Conservation (phyloP, 371 early-diverging fungal species). For the Mucor irregularis region DNA sequence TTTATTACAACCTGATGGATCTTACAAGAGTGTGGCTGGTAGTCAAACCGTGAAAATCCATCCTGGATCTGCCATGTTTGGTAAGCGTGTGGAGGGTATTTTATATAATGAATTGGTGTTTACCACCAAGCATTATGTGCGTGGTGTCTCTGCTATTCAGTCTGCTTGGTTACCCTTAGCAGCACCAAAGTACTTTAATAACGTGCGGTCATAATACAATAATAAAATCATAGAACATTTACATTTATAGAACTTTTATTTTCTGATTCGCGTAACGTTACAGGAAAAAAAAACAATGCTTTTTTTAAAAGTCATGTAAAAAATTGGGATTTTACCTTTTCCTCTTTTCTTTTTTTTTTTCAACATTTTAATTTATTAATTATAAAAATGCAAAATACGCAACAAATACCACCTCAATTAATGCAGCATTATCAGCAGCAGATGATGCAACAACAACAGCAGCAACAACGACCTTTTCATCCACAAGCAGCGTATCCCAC, state of each 20-base stretch:
- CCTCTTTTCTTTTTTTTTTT: conserved; percentile 1
- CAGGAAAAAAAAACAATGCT: too few relatives aligned
- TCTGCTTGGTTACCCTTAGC: conserved; percentile 82
- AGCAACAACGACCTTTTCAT: conserved; percentile 12
- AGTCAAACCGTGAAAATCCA: conserved; percentile 81
- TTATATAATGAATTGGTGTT: conserved; percentile 94
- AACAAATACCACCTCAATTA: conserved; percentile 5
- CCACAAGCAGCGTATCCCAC: conserved; percentile 24
- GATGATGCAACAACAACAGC: conserved; percentile 1
- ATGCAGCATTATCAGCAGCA: too few relatives aligned
- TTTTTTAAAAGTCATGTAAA: too few relatives aligned
- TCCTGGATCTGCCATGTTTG: conserved; percentile 85
- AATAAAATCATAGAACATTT: background rate
- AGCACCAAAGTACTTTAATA: conserved; percentile 79
- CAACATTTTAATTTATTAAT: background rate
- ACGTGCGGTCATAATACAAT: conserved; percentile 10
- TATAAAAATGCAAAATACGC: conserved; percentile 11
- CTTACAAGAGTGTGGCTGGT: conserved; percentile 80
- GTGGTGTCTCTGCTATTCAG: conserved; percentile 83
- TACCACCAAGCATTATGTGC: conserved; percentile 87
- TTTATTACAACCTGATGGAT: conserved; percentile 84
- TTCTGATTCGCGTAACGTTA: too few relatives aligned
- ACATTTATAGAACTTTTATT: too few relatives aligned
- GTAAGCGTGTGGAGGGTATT: conserved; percentile 74
- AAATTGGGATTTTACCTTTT: background rate